Evolutionary conservation across 148 eudicot genomes (phyloP).

Genomic region (Camellia japonica): DNA sequence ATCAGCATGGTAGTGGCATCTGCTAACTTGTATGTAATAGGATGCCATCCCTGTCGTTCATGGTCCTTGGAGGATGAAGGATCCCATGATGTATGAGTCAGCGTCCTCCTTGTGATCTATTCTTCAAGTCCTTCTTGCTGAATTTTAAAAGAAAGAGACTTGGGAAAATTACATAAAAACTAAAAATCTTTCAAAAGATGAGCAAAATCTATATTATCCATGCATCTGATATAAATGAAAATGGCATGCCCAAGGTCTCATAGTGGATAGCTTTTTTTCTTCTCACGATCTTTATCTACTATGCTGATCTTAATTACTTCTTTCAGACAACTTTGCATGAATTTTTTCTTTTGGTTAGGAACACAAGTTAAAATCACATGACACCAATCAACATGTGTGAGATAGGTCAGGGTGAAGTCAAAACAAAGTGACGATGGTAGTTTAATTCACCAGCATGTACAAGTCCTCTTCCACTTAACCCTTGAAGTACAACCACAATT

Average conservation of each 20-base stretch:
- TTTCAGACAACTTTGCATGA: no score
- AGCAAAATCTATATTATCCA: neutral
- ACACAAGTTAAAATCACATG: neutral
- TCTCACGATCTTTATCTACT: neutral
- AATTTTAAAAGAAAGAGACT: slow-evolving; percentile 2
- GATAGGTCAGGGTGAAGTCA: neutral
- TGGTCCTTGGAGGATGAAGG: slow-evolving; percentile 56
- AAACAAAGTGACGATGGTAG: neutral
- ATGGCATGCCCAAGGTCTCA: neutral
- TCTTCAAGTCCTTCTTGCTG: slow-evolving; percentile 82
- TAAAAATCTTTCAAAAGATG: neutral
- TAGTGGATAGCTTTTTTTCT: neutral
- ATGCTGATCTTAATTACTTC: neutral
- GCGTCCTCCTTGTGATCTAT: slow-evolving; percentile 73
- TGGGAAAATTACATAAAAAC: neutral
- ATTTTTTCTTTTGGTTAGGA: neutral
- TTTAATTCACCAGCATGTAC: neutral
- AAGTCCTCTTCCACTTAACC: neutral
- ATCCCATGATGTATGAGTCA: slow-evolving; percentile 92
- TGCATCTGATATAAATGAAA: neutral
- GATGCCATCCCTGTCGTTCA: slow-evolving; percentile 96
- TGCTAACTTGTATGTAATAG: slow-evolving; percentile 75
- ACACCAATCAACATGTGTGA: neutral
- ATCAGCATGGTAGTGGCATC: slow-evolving; percentile 74
- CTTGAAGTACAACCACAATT: neutral